A percentile compares a stretch with the other conserved stretches of the same genome.
Conservation (phyloP, 805 yeast genomes). For the Hanseniaspora nectarophila region DNA sequence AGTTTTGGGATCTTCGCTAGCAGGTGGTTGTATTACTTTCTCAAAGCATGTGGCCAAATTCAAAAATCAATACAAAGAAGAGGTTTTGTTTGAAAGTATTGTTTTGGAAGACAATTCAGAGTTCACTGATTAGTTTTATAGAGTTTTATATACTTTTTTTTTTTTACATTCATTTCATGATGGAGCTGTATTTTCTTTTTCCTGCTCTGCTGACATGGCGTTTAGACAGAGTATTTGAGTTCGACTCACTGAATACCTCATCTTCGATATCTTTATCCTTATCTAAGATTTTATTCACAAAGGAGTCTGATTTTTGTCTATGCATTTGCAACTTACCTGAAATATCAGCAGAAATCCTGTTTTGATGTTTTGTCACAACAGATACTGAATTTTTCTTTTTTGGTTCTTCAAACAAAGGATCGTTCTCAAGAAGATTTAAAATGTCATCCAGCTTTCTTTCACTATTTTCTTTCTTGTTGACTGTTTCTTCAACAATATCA, state of each 20-base stretch:
- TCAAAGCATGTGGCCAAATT: neutral
- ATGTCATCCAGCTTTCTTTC: neutral
- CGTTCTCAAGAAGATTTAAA: neutral
- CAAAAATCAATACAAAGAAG: slow-evolving; percentile 10
- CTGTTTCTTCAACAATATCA: neutral
- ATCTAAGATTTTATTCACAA: neutral
- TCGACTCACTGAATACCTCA: neutral
- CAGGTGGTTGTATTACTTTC: neutral
- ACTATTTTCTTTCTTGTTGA: neutral
- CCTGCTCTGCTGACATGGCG: neutral
- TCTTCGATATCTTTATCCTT: neutral
- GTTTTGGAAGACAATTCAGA: slow-evolving; percentile 7
- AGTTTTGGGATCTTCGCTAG: neutral
- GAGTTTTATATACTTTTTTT: neutral
- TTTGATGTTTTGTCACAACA: neutral
- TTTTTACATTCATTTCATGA: no score
- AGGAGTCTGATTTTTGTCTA: neutral
- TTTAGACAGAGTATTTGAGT: neutral
- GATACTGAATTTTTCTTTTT: neutral
- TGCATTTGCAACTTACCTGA: neutral
- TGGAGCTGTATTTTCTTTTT: neutral
- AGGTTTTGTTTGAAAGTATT: slow-evolving; percentile 10
- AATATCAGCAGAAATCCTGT: neutral
- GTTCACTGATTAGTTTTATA: neutral
- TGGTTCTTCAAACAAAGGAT: neutral